Conservation (phyloP, 1,284 basidiomycete species). For the Megacollybia platyphylla region DNA sequence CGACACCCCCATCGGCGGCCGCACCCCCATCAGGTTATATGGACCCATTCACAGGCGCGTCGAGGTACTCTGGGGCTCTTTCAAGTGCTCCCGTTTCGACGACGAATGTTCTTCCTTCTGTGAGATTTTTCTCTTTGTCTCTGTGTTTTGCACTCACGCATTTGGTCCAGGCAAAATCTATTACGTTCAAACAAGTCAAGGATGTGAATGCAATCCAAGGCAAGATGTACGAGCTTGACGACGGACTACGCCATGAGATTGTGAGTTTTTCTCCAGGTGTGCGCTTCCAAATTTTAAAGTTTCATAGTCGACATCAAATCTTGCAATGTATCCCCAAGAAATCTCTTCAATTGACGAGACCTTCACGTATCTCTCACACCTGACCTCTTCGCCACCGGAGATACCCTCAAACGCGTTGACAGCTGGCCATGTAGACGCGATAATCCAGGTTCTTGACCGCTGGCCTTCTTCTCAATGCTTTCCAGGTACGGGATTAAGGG, state of each 20-base stretch:
- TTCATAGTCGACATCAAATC: slow-evolving; percentile 46
- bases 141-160: not conserved
- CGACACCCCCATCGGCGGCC: slow-evolving; percentile 8
- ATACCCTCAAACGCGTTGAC: slow-evolving; percentile 21
- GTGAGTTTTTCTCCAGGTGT: slow-evolving; percentile 23
- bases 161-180: slow-evolving; percentile 31
- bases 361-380: slow-evolving; percentile 50
- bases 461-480: slow-evolving; percentile 81
- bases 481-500: slow-evolving; percentile 43
- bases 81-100: slow-evolving; percentile 11
- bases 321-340: slow-evolving; percentile 65
- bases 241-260: slow-evolving; percentile 53
- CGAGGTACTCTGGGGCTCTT: slow-evolving; percentile 36
- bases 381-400: slow-evolving; percentile 25
- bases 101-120: slow-evolving; percentile 44
- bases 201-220: slow-evolving; percentile 67
- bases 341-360: slow-evolving; percentile 47
- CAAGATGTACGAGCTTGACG: slow-evolving; percentile 78
- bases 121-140: slow-evolving; percentile 18
- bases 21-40: slow-evolving; percentile 18
- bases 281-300: slow-evolving; percentile 1
- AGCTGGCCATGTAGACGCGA: slow-evolving; percentile 42
- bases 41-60: slow-evolving; percentile 68
- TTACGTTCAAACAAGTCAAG: slow-evolving; percentile 82
- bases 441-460: slow-evolving; percentile 55